These are phyloP conservation scores for Cryptococcus hybrid DNA, from an alignment of 1,284 basidiomycete genomes.

Conservation along the genomic window DNA sequence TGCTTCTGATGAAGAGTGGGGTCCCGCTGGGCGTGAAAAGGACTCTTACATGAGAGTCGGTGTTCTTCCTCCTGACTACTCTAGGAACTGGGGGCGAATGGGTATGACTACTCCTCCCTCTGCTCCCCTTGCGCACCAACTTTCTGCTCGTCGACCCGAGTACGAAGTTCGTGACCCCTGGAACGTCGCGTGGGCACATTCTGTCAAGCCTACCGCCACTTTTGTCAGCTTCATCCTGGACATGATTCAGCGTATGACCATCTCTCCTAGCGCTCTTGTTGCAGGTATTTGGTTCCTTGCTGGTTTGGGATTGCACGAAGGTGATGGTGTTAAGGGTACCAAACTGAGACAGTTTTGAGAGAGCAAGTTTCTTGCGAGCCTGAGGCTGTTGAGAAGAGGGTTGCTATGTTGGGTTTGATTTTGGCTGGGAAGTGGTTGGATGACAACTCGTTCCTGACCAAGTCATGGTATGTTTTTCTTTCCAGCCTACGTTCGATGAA, in stretches of 20 bases:
- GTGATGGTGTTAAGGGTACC: conserved; percentile 56
- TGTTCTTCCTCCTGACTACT: conserved; percentile 11
- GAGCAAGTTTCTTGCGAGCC: conserved; percentile 50
- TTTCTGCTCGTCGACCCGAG: conserved; percentile 6
- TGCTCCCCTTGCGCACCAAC: not conserved
- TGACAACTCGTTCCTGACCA: conserved; percentile 88
- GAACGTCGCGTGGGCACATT: conserved; percentile 13
- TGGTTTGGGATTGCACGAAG: conserved; percentile 67
- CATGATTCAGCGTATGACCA: conserved; percentile 57
- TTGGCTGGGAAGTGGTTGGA: conserved; percentile 89
- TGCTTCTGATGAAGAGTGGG: conserved; percentile 25
- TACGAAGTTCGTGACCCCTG: conserved; percentile 24
- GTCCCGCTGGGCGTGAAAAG: conserved; percentile 18
- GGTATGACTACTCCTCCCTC: conserved; percentile 18
- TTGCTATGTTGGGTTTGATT: conserved; percentile 77
- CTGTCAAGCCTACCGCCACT: conserved; percentile 11
- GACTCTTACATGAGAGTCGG: conserved; percentile 23
- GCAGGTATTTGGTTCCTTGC: conserved; percentile 79
- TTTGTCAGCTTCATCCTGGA: conserved; percentile 35
- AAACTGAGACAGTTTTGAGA: conserved; percentile 62
- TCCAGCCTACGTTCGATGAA: not conserved
- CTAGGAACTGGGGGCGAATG: conserved; percentile 24
- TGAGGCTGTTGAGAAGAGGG: conserved; percentile 52
- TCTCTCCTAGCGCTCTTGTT: conserved; percentile 75
- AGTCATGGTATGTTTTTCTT: conserved; percentile 67